Conservation (phyloP, 495 filamentous ascomycete species). For the Ascobolus immersus region DNA sequence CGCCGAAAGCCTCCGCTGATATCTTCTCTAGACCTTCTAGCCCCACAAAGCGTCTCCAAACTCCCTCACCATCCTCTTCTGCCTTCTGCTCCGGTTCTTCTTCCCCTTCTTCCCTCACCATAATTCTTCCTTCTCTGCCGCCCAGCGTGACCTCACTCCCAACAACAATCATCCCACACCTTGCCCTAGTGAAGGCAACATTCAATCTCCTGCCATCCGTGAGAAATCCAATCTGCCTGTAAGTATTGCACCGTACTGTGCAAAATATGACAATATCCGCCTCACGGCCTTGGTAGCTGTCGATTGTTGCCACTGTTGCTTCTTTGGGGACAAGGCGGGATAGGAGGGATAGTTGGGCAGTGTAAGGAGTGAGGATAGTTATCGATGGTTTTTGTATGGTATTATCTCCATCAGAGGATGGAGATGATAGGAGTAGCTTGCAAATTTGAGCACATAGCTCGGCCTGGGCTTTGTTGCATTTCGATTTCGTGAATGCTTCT, state of each 20-base stretch:
- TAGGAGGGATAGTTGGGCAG: slow-evolving; percentile 17
- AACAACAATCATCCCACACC: slow-evolving; percentile 21
- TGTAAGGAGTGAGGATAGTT: slow-evolving; percentile 25
- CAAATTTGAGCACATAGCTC: slow-evolving; percentile 16
- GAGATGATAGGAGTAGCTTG: slow-evolving; percentile 12
- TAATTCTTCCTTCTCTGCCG: not conserved
- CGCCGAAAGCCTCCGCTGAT: no score
- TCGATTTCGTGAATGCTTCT: slow-evolving; percentile 21
- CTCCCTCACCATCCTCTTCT: not conserved
- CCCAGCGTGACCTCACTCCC: slow-evolving; percentile 20
- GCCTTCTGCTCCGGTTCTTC: no score
- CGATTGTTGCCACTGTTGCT: slow-evolving; percentile 23
- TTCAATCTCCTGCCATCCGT: slow-evolving; percentile 26
- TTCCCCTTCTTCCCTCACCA: not conserved
- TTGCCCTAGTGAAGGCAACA: slow-evolving; percentile 26
- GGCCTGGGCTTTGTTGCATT: slow-evolving; percentile 23
- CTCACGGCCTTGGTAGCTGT: slow-evolving; percentile 27
- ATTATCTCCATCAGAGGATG: not conserved
- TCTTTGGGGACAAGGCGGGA: slow-evolving; percentile 4
- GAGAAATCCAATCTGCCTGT: slow-evolving; percentile 25
- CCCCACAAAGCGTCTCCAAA: not conserved
- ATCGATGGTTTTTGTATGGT: slow-evolving; percentile 12
- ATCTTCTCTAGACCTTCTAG: no score
- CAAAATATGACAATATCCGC: slow-evolving; percentile 27
- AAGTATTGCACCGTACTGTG: slow-evolving; percentile 24